These are phyloP conservation scores for Zymoseptoria pseudotritici DNA, from an alignment of 2,329 filamentous ascomycete genomes.

Conservation along the genomic window DNA sequence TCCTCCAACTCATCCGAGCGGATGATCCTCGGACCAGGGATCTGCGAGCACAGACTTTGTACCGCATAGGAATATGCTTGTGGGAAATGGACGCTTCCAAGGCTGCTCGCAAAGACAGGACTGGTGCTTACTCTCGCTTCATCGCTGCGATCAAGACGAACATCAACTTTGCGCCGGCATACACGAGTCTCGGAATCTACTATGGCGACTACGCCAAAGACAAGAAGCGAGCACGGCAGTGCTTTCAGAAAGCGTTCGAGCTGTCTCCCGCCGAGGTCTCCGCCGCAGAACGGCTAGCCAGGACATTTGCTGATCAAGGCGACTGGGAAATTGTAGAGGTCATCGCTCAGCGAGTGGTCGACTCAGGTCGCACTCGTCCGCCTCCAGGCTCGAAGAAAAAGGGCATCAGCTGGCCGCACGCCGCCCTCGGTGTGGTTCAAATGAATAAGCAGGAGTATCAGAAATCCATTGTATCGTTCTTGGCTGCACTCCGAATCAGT, in stretches of 20 bases:
- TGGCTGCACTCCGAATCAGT: slow-evolving; percentile 74
- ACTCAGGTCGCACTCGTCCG: slow-evolving; percentile 87
- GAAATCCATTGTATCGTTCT: slow-evolving; percentile 84
- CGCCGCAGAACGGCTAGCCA: slow-evolving; percentile 79
- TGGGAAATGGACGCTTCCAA: slow-evolving; percentile 77
- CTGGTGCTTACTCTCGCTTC: slow-evolving; percentile 76
- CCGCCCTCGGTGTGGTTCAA: slow-evolving; percentile 86
- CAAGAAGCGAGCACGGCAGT: slow-evolving; percentile 76
- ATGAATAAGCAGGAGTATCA: slow-evolving; percentile 88
- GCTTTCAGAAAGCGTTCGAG: slow-evolving; percentile 94
- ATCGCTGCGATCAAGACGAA: slow-evolving; percentile 78
- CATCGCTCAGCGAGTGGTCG: slow-evolving; percentile 80
- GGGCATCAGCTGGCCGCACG: slow-evolving; percentile 92
- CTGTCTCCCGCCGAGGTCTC: slow-evolving; percentile 78
- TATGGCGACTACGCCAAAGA: slow-evolving; percentile 89
- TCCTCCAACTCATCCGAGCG: slow-evolving; percentile 57
- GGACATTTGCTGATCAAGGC: slow-evolving; percentile 76
- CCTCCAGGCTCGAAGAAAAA: slow-evolving; percentile 88
- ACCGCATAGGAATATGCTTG: slow-evolving; percentile 76
- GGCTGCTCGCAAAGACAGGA: slow-evolving; percentile 68
- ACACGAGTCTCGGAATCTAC: slow-evolving; percentile 82
- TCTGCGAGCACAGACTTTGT: slow-evolving; percentile 76
- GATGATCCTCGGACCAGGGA: slow-evolving; percentile 56
- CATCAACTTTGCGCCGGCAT: slow-evolving; percentile 79
- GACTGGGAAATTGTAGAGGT: slow-evolving; percentile 97